Evolutionary conservation across 2,329 filamentous ascomycete genomes (phyloP).

Genomic region (Colletotrichum theobromicola): DNA sequence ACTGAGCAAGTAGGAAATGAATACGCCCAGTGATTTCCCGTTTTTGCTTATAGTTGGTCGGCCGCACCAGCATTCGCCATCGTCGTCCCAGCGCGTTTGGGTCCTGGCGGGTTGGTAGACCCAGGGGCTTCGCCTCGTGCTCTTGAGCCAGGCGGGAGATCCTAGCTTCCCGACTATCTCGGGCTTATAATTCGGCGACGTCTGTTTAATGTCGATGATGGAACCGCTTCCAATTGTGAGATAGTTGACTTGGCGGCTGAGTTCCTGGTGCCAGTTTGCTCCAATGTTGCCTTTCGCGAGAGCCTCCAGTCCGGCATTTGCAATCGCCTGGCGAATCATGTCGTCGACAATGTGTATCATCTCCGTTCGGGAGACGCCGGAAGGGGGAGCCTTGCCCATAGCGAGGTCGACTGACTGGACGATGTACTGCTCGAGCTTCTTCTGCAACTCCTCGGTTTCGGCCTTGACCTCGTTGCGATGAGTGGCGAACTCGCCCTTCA

Average conservation of each 20-base stretch:
- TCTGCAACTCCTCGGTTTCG: constrained; percentile 43
- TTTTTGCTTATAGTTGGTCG: constrained; percentile 44
- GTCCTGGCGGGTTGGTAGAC: constrained; percentile 55
- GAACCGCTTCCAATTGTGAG: constrained; percentile 72
- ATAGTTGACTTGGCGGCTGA: constrained; percentile 72
- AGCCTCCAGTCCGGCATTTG: constrained; percentile 50
- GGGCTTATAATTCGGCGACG: constrained; percentile 62
- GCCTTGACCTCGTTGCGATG: constrained; percentile 44
- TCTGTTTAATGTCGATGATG: constrained; percentile 61
- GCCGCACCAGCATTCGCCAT: constrained; percentile 89
- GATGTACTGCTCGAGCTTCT: constrained; percentile 37
- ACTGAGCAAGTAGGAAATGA: constrained; percentile 68
- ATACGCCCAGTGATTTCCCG: constrained; percentile 57
- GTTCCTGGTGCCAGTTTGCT: constrained; percentile 44
- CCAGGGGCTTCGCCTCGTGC: neutral
- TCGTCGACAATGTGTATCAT: constrained; percentile 45
- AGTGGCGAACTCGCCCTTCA: constrained; percentile 43
- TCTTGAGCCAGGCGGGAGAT: constrained; percentile 10
- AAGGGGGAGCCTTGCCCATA: constrained; percentile 23
- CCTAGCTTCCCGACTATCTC: constrained; percentile 27
- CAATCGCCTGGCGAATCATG: constrained; percentile 47
- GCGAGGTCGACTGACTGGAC: constrained; percentile 32
- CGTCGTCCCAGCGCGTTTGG: constrained; percentile 74
- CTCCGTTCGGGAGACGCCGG: constrained; percentile 44
- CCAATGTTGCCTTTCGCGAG: constrained; percentile 52